These are phyloP conservation scores for Verticillium zaregamsianum DNA, from an alignment of 2,329 filamentous ascomycete genomes.

Conservation along the genomic window DNA sequence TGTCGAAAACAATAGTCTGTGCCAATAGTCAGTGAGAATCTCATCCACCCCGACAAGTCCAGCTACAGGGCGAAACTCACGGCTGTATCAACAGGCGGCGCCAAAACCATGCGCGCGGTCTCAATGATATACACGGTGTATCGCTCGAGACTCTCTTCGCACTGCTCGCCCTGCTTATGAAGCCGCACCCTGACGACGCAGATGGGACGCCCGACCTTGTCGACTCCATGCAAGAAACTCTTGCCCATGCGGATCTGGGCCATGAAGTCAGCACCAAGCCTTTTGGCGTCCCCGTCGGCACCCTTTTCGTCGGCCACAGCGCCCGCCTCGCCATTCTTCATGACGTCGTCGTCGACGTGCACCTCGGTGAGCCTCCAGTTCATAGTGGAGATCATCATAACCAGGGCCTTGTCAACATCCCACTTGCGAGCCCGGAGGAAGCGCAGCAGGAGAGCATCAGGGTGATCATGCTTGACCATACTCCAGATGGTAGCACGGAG, in stretches of 20 bases:
- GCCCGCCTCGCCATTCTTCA: conserved; percentile 68
- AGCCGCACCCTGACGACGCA: conserved; percentile 80
- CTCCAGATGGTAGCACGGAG: conserved; percentile 81
- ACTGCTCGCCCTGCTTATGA: conserved; percentile 79
- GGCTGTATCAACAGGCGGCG: conserved; percentile 81
- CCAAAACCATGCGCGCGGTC: conserved; percentile 79
- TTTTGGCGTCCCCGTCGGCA: conserved; percentile 57
- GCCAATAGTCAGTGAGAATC: conserved; percentile 1
- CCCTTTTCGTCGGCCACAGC: conserved; percentile 57
- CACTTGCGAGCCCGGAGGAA: conserved; percentile 91
- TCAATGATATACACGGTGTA: conserved; percentile 95
- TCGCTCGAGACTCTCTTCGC: conserved; percentile 74
- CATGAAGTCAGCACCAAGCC: conserved; percentile 71
- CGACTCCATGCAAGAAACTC: conserved; percentile 83
- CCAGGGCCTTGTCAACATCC: conserved; percentile 87
- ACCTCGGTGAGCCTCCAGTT: conserved; percentile 82
- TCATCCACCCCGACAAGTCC: background rate
- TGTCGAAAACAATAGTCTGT: conserved; percentile 89
- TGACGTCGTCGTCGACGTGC: conserved; percentile 85
- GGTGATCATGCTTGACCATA: conserved; percentile 94
- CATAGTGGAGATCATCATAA: conserved; percentile 94
- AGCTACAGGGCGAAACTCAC: conserved; percentile 50
- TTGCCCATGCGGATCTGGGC: conserved; percentile 85
- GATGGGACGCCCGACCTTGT: conserved; percentile 80
- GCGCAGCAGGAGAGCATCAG: conserved; percentile 76